Percentiles rank a stretch among this genome's conserved stretches.
Evolutionary conservation across 345 rosid species (phyloP).

Genomic region (Melaleuca quinquenervia): DNA sequence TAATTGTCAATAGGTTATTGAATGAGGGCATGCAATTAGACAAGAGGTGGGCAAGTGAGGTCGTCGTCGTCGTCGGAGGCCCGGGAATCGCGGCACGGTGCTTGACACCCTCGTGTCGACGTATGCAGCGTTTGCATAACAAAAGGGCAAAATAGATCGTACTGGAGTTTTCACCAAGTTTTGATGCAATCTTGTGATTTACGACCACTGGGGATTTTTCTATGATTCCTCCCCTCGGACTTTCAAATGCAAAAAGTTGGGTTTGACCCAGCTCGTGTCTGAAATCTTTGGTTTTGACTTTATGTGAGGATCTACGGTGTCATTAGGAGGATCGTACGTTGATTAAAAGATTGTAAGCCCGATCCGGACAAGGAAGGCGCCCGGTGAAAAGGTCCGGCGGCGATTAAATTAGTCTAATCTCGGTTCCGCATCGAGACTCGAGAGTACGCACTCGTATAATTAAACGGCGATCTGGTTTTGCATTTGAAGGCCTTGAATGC

Average conservation of each 20-base stretch:
- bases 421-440: background rate
- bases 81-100: conserved; percentile 9
- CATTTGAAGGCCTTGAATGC: background rate
- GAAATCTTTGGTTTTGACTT: background rate
- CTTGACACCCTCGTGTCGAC: background rate
- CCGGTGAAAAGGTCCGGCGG: background rate
- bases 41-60: background rate
- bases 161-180: background rate
- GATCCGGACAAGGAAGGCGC: background rate
- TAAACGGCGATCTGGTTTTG: background rate
- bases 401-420: background rate
- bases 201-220: background rate
- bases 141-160: background rate
- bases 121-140: background rate
- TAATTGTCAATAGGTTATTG: background rate
- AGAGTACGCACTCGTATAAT: background rate
- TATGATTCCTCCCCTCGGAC: background rate
- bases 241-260: background rate
- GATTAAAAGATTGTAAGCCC: background rate
- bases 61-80: background rate
- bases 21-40: background rate
- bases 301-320: background rate
- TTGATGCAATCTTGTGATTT: conserved; percentile 5
- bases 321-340: background rate
- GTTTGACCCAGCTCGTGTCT: background rate